Percentiles rank a stretch among this genome's conserved stretches.
phyloP scores from a whole-genome alignment of 345 rosid genomes.

The Salix exigua region DNA sequence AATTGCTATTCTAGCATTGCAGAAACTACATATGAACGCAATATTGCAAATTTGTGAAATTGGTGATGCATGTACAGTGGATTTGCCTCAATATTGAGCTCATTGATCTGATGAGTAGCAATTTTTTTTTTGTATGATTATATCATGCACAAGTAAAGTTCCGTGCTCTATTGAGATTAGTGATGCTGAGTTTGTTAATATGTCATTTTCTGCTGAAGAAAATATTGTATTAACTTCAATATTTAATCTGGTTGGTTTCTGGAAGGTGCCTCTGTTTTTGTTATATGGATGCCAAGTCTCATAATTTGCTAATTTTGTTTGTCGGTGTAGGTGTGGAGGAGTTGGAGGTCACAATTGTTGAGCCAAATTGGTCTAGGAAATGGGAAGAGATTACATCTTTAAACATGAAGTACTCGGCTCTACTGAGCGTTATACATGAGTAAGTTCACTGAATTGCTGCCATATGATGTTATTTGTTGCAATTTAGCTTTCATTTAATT shows the following conservation, averaged over 20 bases:
- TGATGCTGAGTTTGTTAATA: neutral
- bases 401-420: conserved; percentile 57
- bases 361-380: conserved; percentile 65
- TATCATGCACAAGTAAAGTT: neutral
- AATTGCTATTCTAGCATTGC: neutral
- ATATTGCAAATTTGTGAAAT: neutral
- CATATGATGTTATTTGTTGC: neutral
- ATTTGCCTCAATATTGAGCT: neutral
- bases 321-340: conserved; percentile 60
- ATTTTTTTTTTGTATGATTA: neutral
- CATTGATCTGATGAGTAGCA: neutral
- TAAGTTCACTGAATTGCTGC: conserved; percentile 38
- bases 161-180: neutral
- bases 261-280: neutral
- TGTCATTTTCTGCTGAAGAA: neutral
- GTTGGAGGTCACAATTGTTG: conserved; percentile 60
- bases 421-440: conserved; percentile 50
- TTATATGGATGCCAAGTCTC: conserved; percentile 16
- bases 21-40: neutral
- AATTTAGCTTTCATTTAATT: neutral
- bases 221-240: neutral
- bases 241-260: neutral
- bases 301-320: conserved; percentile 6
- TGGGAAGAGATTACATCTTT: conserved; percentile 55
- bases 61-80: neutral